These are phyloP conservation scores for Sporothrix brunneoviolacea DNA, from an alignment of 2,329 filamentous ascomycete species.

Conservation along the genomic window DNA sequence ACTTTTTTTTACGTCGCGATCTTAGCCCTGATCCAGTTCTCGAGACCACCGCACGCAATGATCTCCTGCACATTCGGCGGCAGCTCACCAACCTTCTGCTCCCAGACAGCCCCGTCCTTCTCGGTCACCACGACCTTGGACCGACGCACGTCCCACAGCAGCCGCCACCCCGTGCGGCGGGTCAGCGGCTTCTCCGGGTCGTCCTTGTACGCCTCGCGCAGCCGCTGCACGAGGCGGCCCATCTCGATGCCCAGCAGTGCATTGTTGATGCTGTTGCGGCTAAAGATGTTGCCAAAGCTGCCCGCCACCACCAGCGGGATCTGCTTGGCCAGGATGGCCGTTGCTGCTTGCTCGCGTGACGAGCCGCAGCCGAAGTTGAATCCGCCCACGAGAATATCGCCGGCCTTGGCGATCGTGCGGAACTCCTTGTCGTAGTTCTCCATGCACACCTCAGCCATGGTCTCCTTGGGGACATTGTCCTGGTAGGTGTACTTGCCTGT, in stretches of 20 bases:
- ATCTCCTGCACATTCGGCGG: conserved; percentile 72
- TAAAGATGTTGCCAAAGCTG: conserved; percentile 80
- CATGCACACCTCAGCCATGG: conserved; percentile 90
- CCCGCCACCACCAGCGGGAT: conserved; percentile 76
- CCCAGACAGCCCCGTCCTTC: conserved; percentile 63
- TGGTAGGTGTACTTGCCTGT: conserved; percentile 73
- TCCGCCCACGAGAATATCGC: conserved; percentile 77
- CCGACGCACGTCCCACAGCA: conserved; percentile 72
- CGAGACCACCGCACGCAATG: conserved; percentile 68
- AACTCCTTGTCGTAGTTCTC: conserved; percentile 83
- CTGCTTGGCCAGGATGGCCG: conserved; percentile 72
- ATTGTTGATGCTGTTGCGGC: conserved; percentile 59
- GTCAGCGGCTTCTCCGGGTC: conserved; percentile 46
- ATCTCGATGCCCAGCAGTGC: conserved; percentile 67
- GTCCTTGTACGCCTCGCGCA: conserved; percentile 50
- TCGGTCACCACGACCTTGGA: conserved; percentile 67
- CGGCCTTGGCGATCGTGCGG: conserved; percentile 51
- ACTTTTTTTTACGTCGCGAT: conserved; percentile 34
- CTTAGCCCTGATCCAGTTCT: conserved; percentile 74
- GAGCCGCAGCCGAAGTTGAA: conserved; percentile 75
- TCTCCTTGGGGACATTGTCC: conserved; percentile 66
- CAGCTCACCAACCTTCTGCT: conserved; percentile 58
- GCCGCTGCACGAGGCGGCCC: conserved; percentile 56
- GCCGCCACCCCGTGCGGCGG: conserved; percentile 72
- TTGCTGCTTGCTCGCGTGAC: conserved; percentile 81